Conservation (phyloP, 306 rosid genomes). For the Pachyrhizus erosus region DNA sequence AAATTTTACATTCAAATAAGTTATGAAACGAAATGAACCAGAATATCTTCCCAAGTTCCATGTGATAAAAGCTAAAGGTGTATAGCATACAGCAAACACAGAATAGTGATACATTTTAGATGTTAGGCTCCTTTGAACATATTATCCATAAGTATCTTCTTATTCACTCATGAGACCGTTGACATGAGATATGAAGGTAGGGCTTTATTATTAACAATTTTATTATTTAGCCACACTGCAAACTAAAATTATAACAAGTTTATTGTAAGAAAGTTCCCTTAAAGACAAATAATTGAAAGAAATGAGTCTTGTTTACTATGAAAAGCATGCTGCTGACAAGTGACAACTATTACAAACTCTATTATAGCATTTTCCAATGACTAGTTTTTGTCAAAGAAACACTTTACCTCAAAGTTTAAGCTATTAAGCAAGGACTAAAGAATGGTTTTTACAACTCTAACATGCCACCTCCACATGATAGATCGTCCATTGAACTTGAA, state of each 20-base stretch:
- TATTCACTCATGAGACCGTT: neutral
- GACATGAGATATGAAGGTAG: conserved; percentile 8
- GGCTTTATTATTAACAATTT: conserved; percentile 7
- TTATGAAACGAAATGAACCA: conserved; percentile 27
- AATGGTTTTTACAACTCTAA: conserved; percentile 4
- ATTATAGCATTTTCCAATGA: conserved; percentile 23
- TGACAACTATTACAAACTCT: neutral
- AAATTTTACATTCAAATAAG: conserved; percentile 23
- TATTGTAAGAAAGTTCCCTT: neutral
- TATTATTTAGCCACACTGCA: conserved; percentile 3
- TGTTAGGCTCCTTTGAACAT: conserved; percentile 25
- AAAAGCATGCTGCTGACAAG: neutral
- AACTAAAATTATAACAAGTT: neutral
- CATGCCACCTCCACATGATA: neutral
- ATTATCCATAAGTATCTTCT: neutral
- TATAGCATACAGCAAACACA: neutral
- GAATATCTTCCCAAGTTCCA: conserved; percentile 3
- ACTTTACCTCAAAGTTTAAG: conserved; percentile 10
- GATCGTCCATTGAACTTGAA: conserved; percentile 14
- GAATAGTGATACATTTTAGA: conserved; percentile 5
- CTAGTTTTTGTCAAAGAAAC: conserved; percentile 7
- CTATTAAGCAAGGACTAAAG: conserved; percentile 16
- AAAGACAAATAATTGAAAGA: neutral
- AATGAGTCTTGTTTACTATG: neutral
- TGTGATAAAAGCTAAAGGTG: conserved; percentile 5